Evolutionary conservation across 2,329 filamentous ascomycete genomes (phyloP).

Genomic region (Colletotrichum trifolii): DNA sequence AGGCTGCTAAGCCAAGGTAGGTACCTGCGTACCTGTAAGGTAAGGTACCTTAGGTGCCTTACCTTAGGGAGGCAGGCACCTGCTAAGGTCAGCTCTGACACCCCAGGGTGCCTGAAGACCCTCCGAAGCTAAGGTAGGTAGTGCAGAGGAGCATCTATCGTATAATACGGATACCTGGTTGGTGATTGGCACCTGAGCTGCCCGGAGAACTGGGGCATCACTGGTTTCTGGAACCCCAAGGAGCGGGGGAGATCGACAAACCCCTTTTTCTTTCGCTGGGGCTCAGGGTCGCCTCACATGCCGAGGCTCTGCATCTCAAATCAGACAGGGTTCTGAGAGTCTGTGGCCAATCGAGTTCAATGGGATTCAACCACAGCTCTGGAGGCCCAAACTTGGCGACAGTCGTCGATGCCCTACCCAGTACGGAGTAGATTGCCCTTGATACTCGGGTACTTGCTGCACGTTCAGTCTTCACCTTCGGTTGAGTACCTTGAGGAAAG

Average conservation of each 20-base stretch:
- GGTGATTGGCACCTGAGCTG: conserved; percentile 1
- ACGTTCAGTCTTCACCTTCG: no score
- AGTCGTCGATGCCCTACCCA: no score
- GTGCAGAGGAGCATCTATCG: not conserved
- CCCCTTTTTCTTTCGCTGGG: conserved; percentile 20
- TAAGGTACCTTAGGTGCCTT: no score
- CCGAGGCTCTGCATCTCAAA: not conserved
- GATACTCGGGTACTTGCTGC: no score
- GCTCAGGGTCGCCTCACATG: conserved; percentile 8
- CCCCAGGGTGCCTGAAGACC: not conserved
- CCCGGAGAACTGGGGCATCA: conserved; percentile 14
- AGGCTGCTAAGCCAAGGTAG: conserved; percentile 7
- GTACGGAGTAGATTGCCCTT: no score
- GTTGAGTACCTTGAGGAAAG: no score
- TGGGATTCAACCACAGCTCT: not conserved
- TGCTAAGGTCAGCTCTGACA: conserved; percentile 29
- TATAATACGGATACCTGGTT: not conserved
- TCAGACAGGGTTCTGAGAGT: not conserved
- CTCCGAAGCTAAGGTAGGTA: conserved; percentile 3
- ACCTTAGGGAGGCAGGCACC: no score
- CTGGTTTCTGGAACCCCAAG: conserved; percentile 16
- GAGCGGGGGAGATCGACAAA: conserved; percentile 22
- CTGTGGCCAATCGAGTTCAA: not conserved
- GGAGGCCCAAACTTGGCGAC: no score
- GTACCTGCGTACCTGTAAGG: no score